phyloP scores from a whole-genome alignment of 2,329 filamentous ascomycete species.

The Blastomyces parvus region DNA sequence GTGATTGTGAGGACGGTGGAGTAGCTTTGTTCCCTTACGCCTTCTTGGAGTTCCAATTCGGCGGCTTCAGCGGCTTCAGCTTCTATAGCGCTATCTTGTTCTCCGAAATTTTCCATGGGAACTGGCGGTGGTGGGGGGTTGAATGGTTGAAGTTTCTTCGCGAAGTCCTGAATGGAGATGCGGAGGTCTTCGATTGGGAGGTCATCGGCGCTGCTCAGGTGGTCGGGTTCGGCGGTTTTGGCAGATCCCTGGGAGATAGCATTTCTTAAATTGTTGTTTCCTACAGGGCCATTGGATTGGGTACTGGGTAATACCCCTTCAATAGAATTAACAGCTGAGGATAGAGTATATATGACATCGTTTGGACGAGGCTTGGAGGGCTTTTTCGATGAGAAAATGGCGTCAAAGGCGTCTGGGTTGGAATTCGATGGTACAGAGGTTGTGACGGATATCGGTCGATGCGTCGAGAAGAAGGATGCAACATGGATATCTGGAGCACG shows the following conservation, averaged over 20 bases:
- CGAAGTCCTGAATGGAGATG: slow-evolving; percentile 58
- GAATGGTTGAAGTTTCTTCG: slow-evolving; percentile 68
- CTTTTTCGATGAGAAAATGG: slow-evolving; percentile 64
- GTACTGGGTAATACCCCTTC: slow-evolving; percentile 30
- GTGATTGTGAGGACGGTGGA: slow-evolving; percentile 45
- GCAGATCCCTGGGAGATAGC: slow-evolving; percentile 21
- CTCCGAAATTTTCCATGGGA: slow-evolving; percentile 39
- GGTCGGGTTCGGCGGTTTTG: slow-evolving; percentile 23
- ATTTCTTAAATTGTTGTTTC: slow-evolving; percentile 28
- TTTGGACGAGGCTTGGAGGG: slow-evolving; percentile 37
- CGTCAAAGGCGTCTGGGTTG: slow-evolving; percentile 65
- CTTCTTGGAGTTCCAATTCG: slow-evolving; percentile 21
- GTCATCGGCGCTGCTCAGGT: slow-evolving; percentile 32
- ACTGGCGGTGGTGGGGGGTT: slow-evolving; percentile 71
- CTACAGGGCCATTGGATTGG: slow-evolving; percentile 27
- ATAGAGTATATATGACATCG: slow-evolving; percentile 58
- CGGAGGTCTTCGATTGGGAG: slow-evolving; percentile 51
- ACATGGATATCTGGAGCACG: slow-evolving; percentile 62
- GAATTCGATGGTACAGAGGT: slow-evolving; percentile 66
- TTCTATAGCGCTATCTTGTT: slow-evolving; percentile 24
- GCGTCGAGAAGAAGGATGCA: slow-evolving; percentile 90
- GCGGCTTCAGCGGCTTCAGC: slow-evolving; percentile 18
- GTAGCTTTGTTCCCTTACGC: slow-evolving; percentile 33
- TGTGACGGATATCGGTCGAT: slow-evolving; percentile 85
- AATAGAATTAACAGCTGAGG: slow-evolving; percentile 38